Base-by-base conservation (phyloP, 2,329 filamentous ascomycete species). In the Penicillium rolfsii region DNA sequence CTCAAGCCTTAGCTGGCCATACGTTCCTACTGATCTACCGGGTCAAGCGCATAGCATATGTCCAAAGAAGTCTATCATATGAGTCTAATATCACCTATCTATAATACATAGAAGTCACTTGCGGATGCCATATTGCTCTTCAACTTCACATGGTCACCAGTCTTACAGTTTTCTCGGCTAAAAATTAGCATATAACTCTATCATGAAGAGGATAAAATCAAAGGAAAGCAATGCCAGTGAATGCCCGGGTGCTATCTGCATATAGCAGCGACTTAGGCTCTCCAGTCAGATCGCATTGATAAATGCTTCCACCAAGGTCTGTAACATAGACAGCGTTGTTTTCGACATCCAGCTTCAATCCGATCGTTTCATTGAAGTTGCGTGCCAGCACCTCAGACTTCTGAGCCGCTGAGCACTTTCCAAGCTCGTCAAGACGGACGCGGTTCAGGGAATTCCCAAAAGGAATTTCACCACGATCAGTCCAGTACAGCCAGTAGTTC, bases 391-490 rank as follows among this genome's bases (percentile, higher is more conserved):
- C 7, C 5, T 43, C 40, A 11, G 19, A 4, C 40, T 43, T 43
- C 40, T 43, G 40, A 11, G 40, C 11, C 19, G 5, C 19, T 11
- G 40, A 24, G 8, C 40, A 22, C 8, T 19, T 19, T 22, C 63
- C 63, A 28, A 43, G 16, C 28, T 52, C 58, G 56, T 68, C 28
- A 38, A 73, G 36, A 2, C 46, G 62, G 1, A 72, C 74, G 11
- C 76, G 70, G 68, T 86, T 85, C 58, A 87, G 64, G 16, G 79
- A 80, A 67, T 85, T 86, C 0, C 85, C 85, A 3, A 70, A 66
- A 0, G 85, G 85, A 0, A 81, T 73, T 61, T 88, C 85, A 6
- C 85, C 86, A 0, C 85, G 77, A 65, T 88, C 85, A 0, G 85
- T 86, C 85, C 85, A 87, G 70, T 84, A 87, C 33, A 88, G 73